phyloP scores from a whole-genome alignment of 129 eudicot species.

The sunflower (Helianthus annuus) region DNA sequence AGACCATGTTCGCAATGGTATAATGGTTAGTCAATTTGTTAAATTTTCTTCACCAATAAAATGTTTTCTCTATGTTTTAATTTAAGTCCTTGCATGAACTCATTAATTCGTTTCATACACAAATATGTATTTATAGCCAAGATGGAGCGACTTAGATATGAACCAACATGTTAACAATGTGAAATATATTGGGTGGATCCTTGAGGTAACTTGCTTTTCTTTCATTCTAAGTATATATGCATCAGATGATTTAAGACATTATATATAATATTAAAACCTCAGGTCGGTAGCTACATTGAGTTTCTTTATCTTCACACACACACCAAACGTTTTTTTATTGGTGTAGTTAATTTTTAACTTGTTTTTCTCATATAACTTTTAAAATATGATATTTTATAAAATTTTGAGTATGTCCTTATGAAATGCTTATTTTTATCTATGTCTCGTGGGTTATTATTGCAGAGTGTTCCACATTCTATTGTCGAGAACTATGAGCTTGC shows the following conservation, averaged over 20 bases:
- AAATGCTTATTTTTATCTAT: too few species aligned
- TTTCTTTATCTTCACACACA: too few species aligned
- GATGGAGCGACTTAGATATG: slow-evolving; percentile 76
- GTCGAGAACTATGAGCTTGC: slow-evolving; percentile 78
- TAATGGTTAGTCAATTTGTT: slow-evolving; percentile 56
- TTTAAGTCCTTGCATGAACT: background rate
- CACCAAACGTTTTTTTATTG: too few species aligned
- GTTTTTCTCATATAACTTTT: too few species aligned
- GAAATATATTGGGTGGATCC: slow-evolving; percentile 80
- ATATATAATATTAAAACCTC: too few species aligned
- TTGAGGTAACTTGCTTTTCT: slow-evolving; percentile 53
- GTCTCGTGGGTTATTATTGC: background rate
- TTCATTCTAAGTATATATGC: background rate
- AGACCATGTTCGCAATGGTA: slow-evolving; percentile 51
- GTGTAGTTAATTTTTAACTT: too few species aligned
- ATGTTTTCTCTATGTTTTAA: background rate
- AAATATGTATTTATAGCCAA: slow-evolving; percentile 47
- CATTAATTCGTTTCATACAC: background rate
- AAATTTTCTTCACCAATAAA: background rate
- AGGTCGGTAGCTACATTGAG: too few species aligned
- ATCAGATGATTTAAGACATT: background rate
- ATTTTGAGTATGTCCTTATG: too few species aligned
- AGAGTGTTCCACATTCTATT: slow-evolving; percentile 67
- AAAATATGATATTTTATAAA: too few species aligned
- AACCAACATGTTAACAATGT: slow-evolving; percentile 84